These are phyloP conservation scores for Yarrowia osloensis DNA, from an alignment of 805 yeast species.

Conservation along the genomic window DNA sequence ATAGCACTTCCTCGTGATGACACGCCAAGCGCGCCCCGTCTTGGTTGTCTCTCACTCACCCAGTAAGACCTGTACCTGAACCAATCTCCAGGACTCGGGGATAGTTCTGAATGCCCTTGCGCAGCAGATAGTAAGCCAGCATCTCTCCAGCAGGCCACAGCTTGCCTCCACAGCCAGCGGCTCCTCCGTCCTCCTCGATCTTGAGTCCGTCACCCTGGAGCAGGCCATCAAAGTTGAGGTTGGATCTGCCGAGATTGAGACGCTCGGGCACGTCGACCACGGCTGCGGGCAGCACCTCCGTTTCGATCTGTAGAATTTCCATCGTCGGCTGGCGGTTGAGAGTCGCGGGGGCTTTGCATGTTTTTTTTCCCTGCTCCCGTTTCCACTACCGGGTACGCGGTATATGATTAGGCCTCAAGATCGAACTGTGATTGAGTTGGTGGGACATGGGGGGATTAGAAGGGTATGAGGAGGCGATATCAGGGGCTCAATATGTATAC, in stretches of 20 bases:
- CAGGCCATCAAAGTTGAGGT: slow-evolving; percentile 47
- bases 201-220: slow-evolving; percentile 43
- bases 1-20: no score
- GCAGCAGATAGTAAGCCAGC: slow-evolving; percentile 49
- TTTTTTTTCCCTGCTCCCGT: not conserved
- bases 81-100: slow-evolving; percentile 54
- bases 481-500: no score
- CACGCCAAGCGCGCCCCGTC: no score
- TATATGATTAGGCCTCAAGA: not conserved
- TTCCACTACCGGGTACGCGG: slow-evolving; percentile 10
- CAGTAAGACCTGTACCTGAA: slow-evolving; percentile 61
- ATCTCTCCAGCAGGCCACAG: slow-evolving; percentile 64
- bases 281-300: slow-evolving; percentile 39
- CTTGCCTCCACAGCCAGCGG: slow-evolving; percentile 63
- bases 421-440: not conserved
- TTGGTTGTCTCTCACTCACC: slow-evolving; percentile 37
- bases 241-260: slow-evolving; percentile 46
- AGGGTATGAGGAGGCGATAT: no score
- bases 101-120: slow-evolving; percentile 36
- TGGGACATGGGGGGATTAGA: no score
- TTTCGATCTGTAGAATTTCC: slow-evolving; percentile 29
- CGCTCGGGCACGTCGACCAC: slow-evolving; percentile 44
- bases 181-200: slow-evolving; percentile 59
- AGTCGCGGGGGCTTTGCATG: not conserved
- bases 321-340: not conserved